Base-by-base conservation (phyloP, 306 rosid genomes). In the Fragaria vesca region DNA sequence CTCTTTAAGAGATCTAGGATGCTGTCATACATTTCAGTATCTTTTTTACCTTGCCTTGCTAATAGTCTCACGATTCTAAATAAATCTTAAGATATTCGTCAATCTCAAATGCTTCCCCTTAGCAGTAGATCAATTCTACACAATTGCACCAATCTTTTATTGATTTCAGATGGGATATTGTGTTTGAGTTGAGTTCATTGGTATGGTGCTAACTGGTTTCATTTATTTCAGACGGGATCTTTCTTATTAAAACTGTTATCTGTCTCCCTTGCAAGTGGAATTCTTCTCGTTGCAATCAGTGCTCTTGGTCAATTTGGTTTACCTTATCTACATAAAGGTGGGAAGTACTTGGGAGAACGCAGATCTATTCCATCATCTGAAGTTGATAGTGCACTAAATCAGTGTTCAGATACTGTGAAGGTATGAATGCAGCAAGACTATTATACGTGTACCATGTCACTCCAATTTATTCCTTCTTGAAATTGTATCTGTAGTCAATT, bases 241-340 rank as follows among this genome's bases (percentile, higher is more conserved):
- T 58, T 82, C 20, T 80, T 89, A 36, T 80, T 80, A 66, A 88
- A 83, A 81, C 75, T 87, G 68, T 62, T 92, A 55, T 87, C 97
- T 65, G 84, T 83, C 71, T 66, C 84, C 74, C 78, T 90, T 82
- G 93, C 88, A 66, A 88, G 86, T 81, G 98, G 95, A 72, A 73
- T 90, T 88, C 87, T 92, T 82, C 88, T 94, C 50, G 81, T 85
- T n/a, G 81, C 90, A 69, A 73, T 92, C 74, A 81, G 86, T 83
- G 93, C 88, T 75, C 63, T 94, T 32, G 83, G 90, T 75, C 95
- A 83, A 82, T 76, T 87, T 61, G 72, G 78, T 84, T 78, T 88
- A 60, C 89, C 95, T 69, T 83, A 54, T 61, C 79, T 87, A 21
- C 21, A 38, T 75, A 87, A 81, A 82, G 81, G 74, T 52, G 86